A percentile compares a stretch with the other conserved stretches of the same genome.
Evolutionary conservation across 176 grass and related monocot species (phyloP).

Genomic region (Eragrostis curvula): DNA sequence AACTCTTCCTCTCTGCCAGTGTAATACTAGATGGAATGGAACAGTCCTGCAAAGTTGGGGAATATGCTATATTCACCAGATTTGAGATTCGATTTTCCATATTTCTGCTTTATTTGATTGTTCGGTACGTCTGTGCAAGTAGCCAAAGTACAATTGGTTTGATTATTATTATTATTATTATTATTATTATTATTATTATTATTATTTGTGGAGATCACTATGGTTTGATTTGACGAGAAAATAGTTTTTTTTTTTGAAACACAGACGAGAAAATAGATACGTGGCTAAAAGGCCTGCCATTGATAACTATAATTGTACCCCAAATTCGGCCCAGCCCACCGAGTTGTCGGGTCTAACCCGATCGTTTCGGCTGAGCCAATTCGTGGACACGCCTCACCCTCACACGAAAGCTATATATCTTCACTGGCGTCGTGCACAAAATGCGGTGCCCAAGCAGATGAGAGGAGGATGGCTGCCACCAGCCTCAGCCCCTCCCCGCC

Average conservation of each 20-base stretch:
- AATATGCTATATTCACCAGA: background rate
- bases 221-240: no score
- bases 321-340: constrained; percentile 16
- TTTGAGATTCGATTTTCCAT: background rate
- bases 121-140: background rate
- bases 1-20: no score
- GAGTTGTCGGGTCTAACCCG: background rate
- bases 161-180: no score
- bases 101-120: background rate
- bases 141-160: no score
- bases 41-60: no score
- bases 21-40: background rate
- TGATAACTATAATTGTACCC: background rate
- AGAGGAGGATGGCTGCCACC: constrained; percentile 59
- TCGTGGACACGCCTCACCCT: constrained; percentile 40
- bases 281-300: background rate
- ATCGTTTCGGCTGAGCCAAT: background rate
- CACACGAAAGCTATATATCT: constrained; percentile 48
- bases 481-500: constrained; percentile 43
- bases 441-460: constrained; percentile 37
- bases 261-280: no score
- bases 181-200: no score
- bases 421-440: constrained; percentile 35
- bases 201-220: no score
- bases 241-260: no score